phyloP scores from a whole-genome alignment of 1,139 yeast species.

The Blastobotrys indianensis region DNA sequence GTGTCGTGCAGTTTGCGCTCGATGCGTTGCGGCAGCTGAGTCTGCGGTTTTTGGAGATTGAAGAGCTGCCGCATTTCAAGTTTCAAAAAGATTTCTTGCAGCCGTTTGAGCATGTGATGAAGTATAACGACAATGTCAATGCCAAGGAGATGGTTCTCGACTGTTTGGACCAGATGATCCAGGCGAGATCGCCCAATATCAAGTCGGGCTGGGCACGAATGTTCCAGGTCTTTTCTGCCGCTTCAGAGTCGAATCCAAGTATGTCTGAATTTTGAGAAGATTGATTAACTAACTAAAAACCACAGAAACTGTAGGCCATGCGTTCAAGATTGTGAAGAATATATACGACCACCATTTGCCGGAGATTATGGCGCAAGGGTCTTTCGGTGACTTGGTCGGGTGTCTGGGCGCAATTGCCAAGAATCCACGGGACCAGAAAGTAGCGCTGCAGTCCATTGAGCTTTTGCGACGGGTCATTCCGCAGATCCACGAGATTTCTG shows the following conservation, averaged over 20 bases:
- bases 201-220: conserved; percentile 95
- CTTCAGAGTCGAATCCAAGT: conserved; percentile 38
- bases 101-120: conserved; percentile 75
- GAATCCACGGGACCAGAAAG: conserved; percentile 75
- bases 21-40: conserved; percentile 92
- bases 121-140: conserved; percentile 58
- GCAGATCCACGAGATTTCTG: conserved; percentile 36
- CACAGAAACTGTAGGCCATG: background rate
- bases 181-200: conserved; percentile 66
- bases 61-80: conserved; percentile 90
- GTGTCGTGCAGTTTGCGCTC: conserved; percentile 82
- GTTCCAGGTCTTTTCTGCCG: conserved; percentile 65
- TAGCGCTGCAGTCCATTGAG: conserved; percentile 74
- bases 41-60: conserved; percentile 85
- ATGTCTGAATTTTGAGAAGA: conserved; percentile 3
- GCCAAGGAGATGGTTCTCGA: conserved; percentile 89
- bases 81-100: conserved; percentile 90
- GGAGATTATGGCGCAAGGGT: conserved; percentile 64
- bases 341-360: conserved; percentile 59
- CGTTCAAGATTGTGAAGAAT: conserved; percentile 1
- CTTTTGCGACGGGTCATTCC: conserved; percentile 61
- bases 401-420: conserved; percentile 80
- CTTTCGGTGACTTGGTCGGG: conserved; percentile 65
- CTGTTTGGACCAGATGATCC: conserved; percentile 80
- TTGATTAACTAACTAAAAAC: background rate